These are phyloP conservation scores for Pestalotiopsis sp. DNA, from an alignment of 2,329 filamentous ascomycete species.

Conservation along the genomic window DNA sequence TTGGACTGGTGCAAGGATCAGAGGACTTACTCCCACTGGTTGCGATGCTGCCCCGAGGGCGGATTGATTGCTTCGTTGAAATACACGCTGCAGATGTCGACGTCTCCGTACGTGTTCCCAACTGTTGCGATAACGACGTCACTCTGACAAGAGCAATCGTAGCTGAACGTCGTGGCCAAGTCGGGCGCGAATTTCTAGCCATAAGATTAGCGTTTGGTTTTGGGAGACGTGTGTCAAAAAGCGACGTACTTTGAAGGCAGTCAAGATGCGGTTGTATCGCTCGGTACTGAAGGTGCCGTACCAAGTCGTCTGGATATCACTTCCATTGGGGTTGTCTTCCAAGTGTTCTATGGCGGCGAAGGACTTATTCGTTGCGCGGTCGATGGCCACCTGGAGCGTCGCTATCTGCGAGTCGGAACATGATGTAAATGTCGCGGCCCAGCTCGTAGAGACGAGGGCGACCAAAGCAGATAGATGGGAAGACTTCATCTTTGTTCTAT, in stretches of 20 bases:
- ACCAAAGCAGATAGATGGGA: not conserved
- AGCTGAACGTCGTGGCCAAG: constrained; percentile 5
- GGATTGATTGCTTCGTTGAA: constrained; percentile 2
- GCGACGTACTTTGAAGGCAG: constrained; percentile 6
- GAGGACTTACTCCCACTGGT: constrained; percentile 13
- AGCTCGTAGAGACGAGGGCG: not conserved
- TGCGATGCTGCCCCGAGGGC: constrained; percentile 2
- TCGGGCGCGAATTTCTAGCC: constrained; percentile 11
- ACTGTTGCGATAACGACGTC: constrained; percentile 2
- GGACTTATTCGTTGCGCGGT: constrained; percentile 6
- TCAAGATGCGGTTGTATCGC: constrained; percentile 3
- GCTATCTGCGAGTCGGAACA: constrained; percentile 5
- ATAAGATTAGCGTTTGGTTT: not conserved
- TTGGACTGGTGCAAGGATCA: no score
- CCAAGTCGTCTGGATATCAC: constrained; percentile 6
- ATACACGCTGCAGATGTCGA: constrained; percentile 9
- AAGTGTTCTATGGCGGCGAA: constrained; percentile 4
- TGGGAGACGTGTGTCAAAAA: not conserved
- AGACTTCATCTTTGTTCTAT: not conserved
- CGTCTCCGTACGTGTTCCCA: constrained; percentile 5
- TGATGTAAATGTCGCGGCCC: not conserved
- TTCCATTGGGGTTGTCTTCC: constrained; percentile 11
- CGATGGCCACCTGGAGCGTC: constrained; percentile 8
- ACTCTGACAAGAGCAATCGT: constrained; percentile 3
- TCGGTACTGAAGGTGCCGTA: constrained; percentile 13